Percentiles rank a stretch among this genome's conserved stretches.
Evolutionary conservation across 345 rosid species (phyloP).

Genomic region (Clarkia xantiana): DNA sequence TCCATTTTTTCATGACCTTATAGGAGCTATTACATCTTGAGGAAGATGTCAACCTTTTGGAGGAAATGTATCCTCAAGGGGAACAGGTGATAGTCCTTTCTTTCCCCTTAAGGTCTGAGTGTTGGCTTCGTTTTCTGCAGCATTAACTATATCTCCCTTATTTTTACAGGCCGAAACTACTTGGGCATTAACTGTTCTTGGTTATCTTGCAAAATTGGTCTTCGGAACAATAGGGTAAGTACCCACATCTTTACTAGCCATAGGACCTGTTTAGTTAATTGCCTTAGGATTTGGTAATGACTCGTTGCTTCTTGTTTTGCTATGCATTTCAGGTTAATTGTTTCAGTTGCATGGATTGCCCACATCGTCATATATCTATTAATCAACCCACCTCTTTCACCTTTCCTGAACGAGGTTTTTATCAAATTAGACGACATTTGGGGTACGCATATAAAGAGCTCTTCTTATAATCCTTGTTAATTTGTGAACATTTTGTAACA

Average conservation of each 20-base stretch:
- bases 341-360: constrained; percentile 93
- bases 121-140: background rate
- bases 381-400: constrained; percentile 74
- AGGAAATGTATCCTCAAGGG: constrained; percentile 98
- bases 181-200: constrained; percentile 95
- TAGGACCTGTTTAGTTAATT: too few relatives aligned
- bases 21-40: constrained; percentile 89
- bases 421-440: constrained; percentile 89
- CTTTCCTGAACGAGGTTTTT: constrained; percentile 89
- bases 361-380: constrained; percentile 80
- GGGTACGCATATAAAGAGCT: constrained; percentile 29
- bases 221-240: constrained; percentile 82
- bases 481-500: background rate
- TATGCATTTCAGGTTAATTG: constrained; percentile 44
- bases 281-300: too few relatives aligned
- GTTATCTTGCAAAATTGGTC: constrained; percentile 79
- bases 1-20: constrained; percentile 1
- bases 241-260: constrained; percentile 6
- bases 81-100: constrained; percentile 48
- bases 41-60: constrained; percentile 93
- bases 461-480: background rate
- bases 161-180: constrained; percentile 75
- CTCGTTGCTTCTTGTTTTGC: background rate
- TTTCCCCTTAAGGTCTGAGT: background rate
- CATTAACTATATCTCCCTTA: background rate